A percentile compares a stretch with the other conserved stretches of the same genome.
Conservation (phyloP, 2,329 filamentous ascomycete genomes). For the Fusarium nygamai region DNA sequence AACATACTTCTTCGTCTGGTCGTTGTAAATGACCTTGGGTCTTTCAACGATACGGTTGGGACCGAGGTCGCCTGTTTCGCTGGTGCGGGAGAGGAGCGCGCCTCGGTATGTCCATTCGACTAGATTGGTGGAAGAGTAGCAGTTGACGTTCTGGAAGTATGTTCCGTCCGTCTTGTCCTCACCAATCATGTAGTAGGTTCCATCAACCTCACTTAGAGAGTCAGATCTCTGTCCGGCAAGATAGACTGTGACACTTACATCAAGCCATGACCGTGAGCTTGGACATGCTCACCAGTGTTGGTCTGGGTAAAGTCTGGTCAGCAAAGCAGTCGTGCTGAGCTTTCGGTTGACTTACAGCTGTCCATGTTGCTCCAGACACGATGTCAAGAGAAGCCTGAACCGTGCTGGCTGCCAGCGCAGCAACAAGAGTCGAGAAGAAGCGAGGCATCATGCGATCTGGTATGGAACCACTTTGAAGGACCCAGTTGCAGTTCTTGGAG, state of each 20-base stretch:
- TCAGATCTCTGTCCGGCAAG: neutral
- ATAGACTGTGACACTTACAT: slow-evolving; percentile 50
- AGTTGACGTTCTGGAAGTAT: slow-evolving; percentile 72
- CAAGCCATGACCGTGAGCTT: slow-evolving; percentile 74
- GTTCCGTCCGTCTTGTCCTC: slow-evolving; percentile 74
- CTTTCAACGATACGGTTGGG: slow-evolving; percentile 71
- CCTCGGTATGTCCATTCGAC: slow-evolving; percentile 72
- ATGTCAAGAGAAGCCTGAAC: slow-evolving; percentile 45
- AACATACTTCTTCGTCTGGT: slow-evolving; percentile 71
- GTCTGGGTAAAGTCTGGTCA: slow-evolving; percentile 37
- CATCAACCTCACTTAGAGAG: slow-evolving; percentile 50
- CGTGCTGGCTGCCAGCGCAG: slow-evolving; percentile 4
- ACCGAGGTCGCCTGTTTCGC: slow-evolving; percentile 62
- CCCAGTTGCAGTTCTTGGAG: neutral
- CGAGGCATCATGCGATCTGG: neutral
- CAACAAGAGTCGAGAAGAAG: slow-evolving; percentile 1
- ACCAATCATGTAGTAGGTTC: slow-evolving; percentile 73
- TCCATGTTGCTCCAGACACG: slow-evolving; percentile 59
- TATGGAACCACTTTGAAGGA: neutral
- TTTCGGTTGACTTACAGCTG: slow-evolving; percentile 46
- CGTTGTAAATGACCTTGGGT: slow-evolving; percentile 75
- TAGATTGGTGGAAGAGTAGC: slow-evolving; percentile 71
- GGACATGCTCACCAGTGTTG: slow-evolving; percentile 64
- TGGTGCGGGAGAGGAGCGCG: slow-evolving; percentile 64
- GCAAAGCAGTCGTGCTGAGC: accelerated